phyloP scores from a whole-genome alignment of 2,329 filamentous ascomycete species.

The Lasiodiplodia sp. region DNA sequence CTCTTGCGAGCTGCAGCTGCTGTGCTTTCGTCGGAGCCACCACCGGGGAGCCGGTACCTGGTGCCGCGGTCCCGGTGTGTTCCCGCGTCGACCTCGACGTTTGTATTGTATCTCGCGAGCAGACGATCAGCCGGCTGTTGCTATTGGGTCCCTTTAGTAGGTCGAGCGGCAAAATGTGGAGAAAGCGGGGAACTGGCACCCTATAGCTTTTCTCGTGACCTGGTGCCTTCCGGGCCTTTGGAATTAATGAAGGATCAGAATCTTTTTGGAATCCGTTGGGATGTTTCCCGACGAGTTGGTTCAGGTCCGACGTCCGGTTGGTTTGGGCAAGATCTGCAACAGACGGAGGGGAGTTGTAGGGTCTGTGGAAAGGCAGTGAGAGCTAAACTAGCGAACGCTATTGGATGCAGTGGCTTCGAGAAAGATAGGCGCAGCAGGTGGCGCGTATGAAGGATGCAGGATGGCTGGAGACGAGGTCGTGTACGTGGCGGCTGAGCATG shows the following conservation, averaged over 20 bases:
- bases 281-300: background rate
- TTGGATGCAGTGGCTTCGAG: background rate
- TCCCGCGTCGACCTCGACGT: background rate
- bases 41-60: background rate
- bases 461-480: background rate
- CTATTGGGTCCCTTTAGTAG: background rate
- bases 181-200: background rate
- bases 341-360: background rate
- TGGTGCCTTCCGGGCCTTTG: background rate
- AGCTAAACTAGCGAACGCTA: background rate
- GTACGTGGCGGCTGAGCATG: background rate
- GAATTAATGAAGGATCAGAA: background rate
- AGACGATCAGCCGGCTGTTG: background rate
- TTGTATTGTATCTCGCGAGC: background rate
- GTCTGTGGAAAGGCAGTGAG: background rate
- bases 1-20: background rate
- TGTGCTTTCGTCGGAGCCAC: background rate
- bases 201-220: background rate
- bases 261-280: background rate
- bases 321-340: background rate
- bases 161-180: background rate
- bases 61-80: background rate
- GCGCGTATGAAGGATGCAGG: background rate
- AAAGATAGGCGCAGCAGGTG: background rate
- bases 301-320: background rate